Evolutionary conservation across 306 rosid genomes (phyloP), one percentile per base, ranked within the genome.

Genomic region (Prunus dulcis): DNA sequence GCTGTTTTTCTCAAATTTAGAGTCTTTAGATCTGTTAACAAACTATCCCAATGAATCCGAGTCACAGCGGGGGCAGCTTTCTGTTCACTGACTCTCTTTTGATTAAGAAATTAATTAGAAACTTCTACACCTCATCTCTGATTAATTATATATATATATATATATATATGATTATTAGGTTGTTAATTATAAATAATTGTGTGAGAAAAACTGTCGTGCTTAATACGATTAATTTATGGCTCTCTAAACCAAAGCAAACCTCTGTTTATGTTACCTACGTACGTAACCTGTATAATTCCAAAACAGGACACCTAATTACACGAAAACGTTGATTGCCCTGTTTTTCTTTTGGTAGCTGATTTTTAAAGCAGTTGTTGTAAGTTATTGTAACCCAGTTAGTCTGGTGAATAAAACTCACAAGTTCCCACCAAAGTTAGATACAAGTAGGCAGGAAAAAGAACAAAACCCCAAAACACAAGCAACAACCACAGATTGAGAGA

Each of bases 391-490:
- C 61, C 15, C 9, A 23, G 19, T 53, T 47, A 13, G 1, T 43
- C 46, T 46, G 45, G 27, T 28, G 19, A 11, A 55, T 12, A 18
- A 18, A 51, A 22, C 22, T 18, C 20, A 5, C 58, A 13, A 75
- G 34, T n/a, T 52, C 27, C 9, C 64, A 11, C 70, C 38, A 68
- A 9, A 67, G 87, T 85, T 80, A 67, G 96, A 83, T 82, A 62
- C 63, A 27, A 61, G 78, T 91, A 73, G 93, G 90, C 80, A 30
- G 1, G 89, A 82, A 87, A 82, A 64, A 0, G 66, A 53, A 64
- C 50, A 76, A 65, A 14, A 27, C 30, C 45, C 67, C 45, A 6
- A 62, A 62, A 15, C 20, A 28, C 46, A 30, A 63, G 15, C 58
- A 63, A 30, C 1, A 10, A 30, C 19, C 38, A 17, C 46, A 2